Conservation (phyloP, 2,329 filamentous ascomycete genomes). For the Pseudopyrenochaeta lycopersici region DNA sequence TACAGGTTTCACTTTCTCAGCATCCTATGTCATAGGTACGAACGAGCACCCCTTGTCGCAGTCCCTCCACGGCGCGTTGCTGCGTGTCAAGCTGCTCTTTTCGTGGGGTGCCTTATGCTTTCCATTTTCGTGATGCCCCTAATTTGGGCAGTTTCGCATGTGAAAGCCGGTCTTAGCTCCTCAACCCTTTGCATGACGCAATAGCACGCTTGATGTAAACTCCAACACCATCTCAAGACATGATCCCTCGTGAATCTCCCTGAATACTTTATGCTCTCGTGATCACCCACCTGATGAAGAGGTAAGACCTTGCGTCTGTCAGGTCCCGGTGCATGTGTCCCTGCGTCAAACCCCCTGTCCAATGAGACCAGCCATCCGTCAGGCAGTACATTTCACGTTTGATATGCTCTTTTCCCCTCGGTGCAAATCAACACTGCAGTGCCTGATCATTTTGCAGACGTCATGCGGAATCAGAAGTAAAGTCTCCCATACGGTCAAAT, state of each 20-base stretch:
- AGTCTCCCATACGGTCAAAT: too few species aligned
- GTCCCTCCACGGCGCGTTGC: background rate
- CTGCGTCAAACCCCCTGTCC: conserved; percentile 4
- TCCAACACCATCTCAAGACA: background rate
- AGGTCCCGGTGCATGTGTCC: conserved; percentile 5
- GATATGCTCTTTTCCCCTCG: background rate
- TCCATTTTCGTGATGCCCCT: conserved; percentile 1
- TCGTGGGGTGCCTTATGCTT: background rate
- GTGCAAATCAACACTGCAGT: too few species aligned
- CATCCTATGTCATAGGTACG: conserved; percentile 22
- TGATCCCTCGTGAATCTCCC: background rate
- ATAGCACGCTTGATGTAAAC: conserved; percentile 3
- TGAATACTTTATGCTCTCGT: background rate
- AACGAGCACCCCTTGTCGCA: background rate
- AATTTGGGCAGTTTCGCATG: conserved; percentile 21
- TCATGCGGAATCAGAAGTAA: too few species aligned
- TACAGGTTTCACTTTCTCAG: conserved; percentile 22
- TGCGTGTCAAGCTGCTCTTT: conserved; percentile 2
- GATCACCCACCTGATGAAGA: background rate
- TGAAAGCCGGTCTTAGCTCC: conserved; percentile 15
- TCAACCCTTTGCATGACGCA: conserved; percentile 18
- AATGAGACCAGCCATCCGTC: background rate
- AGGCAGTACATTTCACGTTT: conserved; percentile 1
- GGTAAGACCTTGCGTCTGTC: background rate
- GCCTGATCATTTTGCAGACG: too few species aligned